Conservation (phyloP, 163 green algal species). For the Prototheca cutis region DNA sequence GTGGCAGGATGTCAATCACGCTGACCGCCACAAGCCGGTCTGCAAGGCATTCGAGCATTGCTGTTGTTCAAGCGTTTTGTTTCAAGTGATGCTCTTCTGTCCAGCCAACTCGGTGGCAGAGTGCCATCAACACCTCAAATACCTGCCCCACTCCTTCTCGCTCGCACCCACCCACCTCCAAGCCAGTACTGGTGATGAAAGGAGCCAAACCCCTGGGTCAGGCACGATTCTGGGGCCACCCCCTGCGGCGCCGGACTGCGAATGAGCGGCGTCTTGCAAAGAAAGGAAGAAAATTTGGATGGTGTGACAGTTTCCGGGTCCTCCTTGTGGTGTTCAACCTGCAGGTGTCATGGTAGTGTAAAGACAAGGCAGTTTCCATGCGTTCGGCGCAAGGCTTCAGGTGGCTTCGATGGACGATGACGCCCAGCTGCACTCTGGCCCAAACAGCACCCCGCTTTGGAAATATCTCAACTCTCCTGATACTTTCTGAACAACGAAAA, state of each 20-base stretch:
- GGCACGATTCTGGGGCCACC: neutral
- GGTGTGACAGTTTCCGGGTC: conserved; percentile 8
- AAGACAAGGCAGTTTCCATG: too few relatives aligned
- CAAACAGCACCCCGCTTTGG: neutral
- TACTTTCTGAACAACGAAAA: conserved; percentile 29
- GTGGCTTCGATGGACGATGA: too few relatives aligned
- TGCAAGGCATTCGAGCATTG: conserved; percentile 10
- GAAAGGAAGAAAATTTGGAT: conserved; percentile 21
- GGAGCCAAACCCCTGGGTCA: conserved; percentile 50
- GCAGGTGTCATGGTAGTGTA: neutral
- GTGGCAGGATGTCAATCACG: conserved; percentile 81
- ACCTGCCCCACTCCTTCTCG: neutral
- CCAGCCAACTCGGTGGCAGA: too few relatives aligned
- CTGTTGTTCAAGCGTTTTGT: neutral
- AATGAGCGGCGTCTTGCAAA: conserved; percentile 18
- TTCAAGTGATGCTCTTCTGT: neutral
- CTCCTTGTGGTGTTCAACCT: conserved; percentile 26
- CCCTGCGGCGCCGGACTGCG: neutral
- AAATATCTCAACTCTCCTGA: conserved; percentile 5
- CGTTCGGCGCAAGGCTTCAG: neutral
- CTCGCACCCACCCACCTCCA: conserved; percentile 38
- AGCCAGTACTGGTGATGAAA: conserved; percentile 96
- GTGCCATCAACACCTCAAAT: too few relatives aligned
- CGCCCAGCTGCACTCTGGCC: neutral
- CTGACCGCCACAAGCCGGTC: conserved; percentile 78